phyloP scores from a whole-genome alignment of 176 grass and related monocot genomes.

The Lolium multiflorum region DNA sequence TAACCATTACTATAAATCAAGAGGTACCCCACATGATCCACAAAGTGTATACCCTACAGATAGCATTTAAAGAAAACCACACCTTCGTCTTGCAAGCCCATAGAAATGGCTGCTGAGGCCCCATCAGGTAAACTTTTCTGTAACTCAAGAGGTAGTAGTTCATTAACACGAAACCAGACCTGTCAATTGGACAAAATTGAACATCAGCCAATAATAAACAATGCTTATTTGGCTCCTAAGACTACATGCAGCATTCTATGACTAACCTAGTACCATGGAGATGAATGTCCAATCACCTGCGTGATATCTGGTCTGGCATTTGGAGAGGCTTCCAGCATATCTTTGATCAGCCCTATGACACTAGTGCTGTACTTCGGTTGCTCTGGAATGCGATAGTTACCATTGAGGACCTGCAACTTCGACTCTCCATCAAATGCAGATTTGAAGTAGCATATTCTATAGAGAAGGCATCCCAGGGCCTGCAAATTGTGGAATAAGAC shows the following conservation, averaged over 20 bases:
- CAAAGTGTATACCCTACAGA: slow-evolving; percentile 13
- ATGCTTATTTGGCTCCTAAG: slow-evolving; percentile 42
- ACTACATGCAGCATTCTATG: slow-evolving; percentile 59
- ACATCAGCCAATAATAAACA: slow-evolving; percentile 42
- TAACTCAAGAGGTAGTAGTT: slow-evolving; percentile 70
- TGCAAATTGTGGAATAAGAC: slow-evolving; percentile 41
- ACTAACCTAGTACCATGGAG: slow-evolving; percentile 71
- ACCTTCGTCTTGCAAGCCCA: slow-evolving; percentile 55
- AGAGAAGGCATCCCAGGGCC: slow-evolving; percentile 88
- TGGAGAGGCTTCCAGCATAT: slow-evolving; percentile 79
- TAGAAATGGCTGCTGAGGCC: slow-evolving; percentile 39
- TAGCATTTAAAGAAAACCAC: slow-evolving; percentile 35
- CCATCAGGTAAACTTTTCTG: slow-evolving; percentile 78
- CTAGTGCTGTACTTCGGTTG: slow-evolving; percentile 63
- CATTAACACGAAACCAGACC: slow-evolving; percentile 86
- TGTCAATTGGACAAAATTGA: slow-evolving; percentile 44
- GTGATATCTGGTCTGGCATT: slow-evolving; percentile 78
- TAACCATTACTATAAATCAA: slow-evolving; percentile 21
- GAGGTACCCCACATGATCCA: slow-evolving; percentile 5
- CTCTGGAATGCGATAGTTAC: slow-evolving; percentile 84
- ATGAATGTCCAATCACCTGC: slow-evolving; percentile 78
- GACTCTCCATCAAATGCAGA: slow-evolving; percentile 91
- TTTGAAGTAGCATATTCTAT: slow-evolving; percentile 91
- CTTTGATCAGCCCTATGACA: slow-evolving; percentile 65
- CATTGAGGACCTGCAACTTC: slow-evolving; percentile 89